A percentile compares a stretch with the other conserved stretches of the same genome.
Evolutionary conservation across 31 red algal species (phyloP).

Genomic region (Pterothamnion heteromorphum): DNA sequence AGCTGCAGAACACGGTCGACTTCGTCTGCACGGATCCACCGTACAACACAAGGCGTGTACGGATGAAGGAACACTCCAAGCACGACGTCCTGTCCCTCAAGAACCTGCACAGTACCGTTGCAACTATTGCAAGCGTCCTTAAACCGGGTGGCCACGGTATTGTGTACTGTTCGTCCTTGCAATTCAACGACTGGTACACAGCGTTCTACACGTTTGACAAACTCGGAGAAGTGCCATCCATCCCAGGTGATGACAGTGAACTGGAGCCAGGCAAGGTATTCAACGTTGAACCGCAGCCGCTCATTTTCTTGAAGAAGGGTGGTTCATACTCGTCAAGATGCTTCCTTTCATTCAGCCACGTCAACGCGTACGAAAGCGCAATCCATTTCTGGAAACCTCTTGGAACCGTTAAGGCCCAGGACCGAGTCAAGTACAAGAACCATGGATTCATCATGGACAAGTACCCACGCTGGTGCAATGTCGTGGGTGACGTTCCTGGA

Average conservation of each 20-base stretch:
- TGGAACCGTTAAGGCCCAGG: neutral
- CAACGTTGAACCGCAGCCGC: slow-evolving; percentile 14
- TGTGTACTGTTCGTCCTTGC: slow-evolving; percentile 1
- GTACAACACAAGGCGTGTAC: no score
- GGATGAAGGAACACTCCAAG: no score
- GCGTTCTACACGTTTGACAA: no score
- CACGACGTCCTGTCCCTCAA: neutral
- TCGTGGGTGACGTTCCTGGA: neutral
- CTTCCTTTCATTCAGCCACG: no score
- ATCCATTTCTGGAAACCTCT: slow-evolving; percentile 12
- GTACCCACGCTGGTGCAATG: neutral
- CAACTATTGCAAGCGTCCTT: neutral
- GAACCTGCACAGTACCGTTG: neutral
- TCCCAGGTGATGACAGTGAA: no score
- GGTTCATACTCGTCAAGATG: no score
- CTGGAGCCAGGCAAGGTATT: no score
- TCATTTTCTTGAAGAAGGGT: no score
- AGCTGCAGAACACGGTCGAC: no score
- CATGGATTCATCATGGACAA: slow-evolving; percentile 11
- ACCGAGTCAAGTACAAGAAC: slow-evolving; percentile 18
- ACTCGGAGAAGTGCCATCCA: no score
- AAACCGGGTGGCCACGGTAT: neutral
- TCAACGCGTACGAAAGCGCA: no score
- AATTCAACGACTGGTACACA: neutral
- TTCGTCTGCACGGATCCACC: no score